These are phyloP conservation scores for Chernovozyma sophiae-reginae DNA, from an alignment of 1,139 yeast genomes.

Conservation along the genomic window DNA sequence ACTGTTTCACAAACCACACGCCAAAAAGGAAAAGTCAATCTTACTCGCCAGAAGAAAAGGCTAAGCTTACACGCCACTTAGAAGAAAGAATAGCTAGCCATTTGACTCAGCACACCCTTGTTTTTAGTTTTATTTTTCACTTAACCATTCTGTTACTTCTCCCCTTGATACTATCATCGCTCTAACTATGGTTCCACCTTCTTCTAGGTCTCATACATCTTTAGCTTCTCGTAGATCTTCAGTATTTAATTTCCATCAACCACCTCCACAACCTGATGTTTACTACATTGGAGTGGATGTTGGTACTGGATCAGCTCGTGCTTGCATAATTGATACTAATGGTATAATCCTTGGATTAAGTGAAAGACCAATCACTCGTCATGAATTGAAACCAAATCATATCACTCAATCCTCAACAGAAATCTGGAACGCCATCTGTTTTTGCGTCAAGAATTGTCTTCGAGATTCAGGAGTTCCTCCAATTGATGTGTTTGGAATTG, in stretches of 20 bases:
- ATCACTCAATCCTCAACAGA: slow-evolving; percentile 88
- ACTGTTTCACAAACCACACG: no score
- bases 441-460: slow-evolving; percentile 71
- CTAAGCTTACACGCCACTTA: no score
- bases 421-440: slow-evolving; percentile 86
- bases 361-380: slow-evolving; percentile 73
- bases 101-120: no score
- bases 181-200: slow-evolving; percentile 13
- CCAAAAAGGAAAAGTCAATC: no score
- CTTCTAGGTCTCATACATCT: slow-evolving; percentile 32
- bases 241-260: slow-evolving; percentile 33
- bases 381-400: slow-evolving; percentile 64
- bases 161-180: no score
- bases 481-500: slow-evolving; percentile 70
- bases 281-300: slow-evolving; percentile 93
- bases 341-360: slow-evolving; percentile 83
- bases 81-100: no score
- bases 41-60: no score
- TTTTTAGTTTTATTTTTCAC: no score
- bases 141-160: no score
- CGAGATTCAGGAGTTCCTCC: slow-evolving; percentile 73
- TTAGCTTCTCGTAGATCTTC: slow-evolving; percentile 38
- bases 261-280: slow-evolving; percentile 46
- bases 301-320: slow-evolving; percentile 96
- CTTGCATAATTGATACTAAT: slow-evolving; percentile 78